These are phyloP conservation scores for Ramicandelaber brevisporus DNA, from an alignment of 192 early-diverging fungal species.

Conservation along the genomic window DNA sequence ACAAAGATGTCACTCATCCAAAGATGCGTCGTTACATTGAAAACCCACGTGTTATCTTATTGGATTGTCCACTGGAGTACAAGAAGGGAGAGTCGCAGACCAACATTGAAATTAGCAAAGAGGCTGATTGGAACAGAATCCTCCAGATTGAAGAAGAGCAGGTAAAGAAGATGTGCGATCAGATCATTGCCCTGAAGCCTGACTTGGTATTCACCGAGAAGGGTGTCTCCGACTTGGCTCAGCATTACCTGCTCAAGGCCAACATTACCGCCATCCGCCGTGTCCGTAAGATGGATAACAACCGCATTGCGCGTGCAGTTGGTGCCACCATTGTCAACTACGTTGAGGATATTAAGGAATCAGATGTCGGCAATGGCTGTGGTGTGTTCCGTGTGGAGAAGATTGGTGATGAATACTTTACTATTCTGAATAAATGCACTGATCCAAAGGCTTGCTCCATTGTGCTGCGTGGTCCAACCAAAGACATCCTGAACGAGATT, in stretches of 20 bases:
- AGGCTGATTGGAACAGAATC: constrained; percentile 86
- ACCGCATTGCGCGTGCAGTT: constrained; percentile 92
- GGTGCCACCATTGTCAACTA: constrained; percentile 93
- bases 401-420: constrained; percentile 99
- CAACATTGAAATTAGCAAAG: constrained; percentile 91
- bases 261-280: constrained; percentile 96
- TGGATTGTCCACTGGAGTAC: constrained; percentile 99
- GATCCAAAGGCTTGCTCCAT: constrained; percentile 98
- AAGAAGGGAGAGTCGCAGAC: constrained; percentile 99
- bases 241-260: constrained; percentile 93
- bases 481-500: constrained; percentile 93
- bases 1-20: constrained; percentile 99
- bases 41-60: constrained; percentile 83
- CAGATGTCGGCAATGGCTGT: constrained; percentile 84
- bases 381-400: constrained; percentile 87
- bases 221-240: constrained; percentile 94
- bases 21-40: constrained; percentile 88
- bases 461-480: constrained; percentile 84
- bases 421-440: constrained; percentile 78
- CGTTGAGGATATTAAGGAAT: constrained; percentile 87
- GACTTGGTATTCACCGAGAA: constrained; percentile 98
- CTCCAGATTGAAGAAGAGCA: constrained; percentile 99
- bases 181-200: constrained; percentile 87
- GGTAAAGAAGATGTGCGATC: constrained; percentile 87
- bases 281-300: constrained; percentile 95